A percentile compares a stretch with the other conserved stretches of the same genome.
Evolutionary conservation across 441 rosid genomes (phyloP).

Genomic region (Euphorbia corollata): DNA sequence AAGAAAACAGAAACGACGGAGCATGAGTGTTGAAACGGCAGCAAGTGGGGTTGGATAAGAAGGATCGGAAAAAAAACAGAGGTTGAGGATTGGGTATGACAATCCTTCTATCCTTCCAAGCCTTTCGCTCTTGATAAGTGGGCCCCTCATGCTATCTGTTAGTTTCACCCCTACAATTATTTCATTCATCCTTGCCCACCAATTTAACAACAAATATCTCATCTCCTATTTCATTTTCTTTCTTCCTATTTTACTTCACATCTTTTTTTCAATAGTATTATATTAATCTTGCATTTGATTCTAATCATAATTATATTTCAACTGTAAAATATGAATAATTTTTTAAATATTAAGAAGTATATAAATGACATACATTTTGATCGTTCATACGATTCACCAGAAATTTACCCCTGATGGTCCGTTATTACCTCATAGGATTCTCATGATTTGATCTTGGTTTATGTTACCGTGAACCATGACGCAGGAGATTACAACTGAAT

Average conservation of each 20-base stretch:
- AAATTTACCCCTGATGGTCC: too few species aligned
- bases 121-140: slow-evolving; percentile 54
- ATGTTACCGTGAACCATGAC: neutral
- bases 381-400: too few species aligned
- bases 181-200: neutral
- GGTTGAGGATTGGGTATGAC: slow-evolving; percentile 35
- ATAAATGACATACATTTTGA: too few species aligned
- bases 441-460: neutral
- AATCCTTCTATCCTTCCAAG: slow-evolving; percentile 17
- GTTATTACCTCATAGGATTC: neutral
- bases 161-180: neutral
- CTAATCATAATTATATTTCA: too few species aligned
- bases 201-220: neutral
- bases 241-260: neutral
- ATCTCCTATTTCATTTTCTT: neutral
- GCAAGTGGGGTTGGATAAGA: neutral
- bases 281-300: too few species aligned
- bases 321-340: too few species aligned
- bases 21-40: too few species aligned
- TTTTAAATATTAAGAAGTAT: too few species aligned
- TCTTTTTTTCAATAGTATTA: too few species aligned
- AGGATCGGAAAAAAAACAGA: slow-evolving; percentile 26
- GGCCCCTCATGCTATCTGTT: slow-evolving; percentile 28
- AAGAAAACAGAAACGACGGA: neutral
- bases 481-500: slow-evolving; percentile 14